Conservation (phyloP, 108 stramenopile species). For the Aurantiochytrium sp. region DNA sequence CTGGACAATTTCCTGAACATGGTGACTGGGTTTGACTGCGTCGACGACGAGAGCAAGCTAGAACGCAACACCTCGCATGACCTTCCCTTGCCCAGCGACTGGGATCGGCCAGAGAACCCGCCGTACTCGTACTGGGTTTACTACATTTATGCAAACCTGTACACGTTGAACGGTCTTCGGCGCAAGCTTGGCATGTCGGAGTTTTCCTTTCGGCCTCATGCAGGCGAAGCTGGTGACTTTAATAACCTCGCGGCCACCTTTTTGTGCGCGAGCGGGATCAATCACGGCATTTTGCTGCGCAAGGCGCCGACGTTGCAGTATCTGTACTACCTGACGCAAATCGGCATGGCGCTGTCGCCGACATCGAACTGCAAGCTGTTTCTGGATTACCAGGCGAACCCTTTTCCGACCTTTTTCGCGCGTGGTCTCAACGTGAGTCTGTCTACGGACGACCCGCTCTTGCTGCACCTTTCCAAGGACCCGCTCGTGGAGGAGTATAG, state of each 20-base stretch:
- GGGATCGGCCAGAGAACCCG: conserved; percentile 73
- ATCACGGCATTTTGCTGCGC: conserved; percentile 93
- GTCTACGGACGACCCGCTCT: conserved; percentile 93
- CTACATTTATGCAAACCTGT: conserved; percentile 82
- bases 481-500: conserved; percentile 92
- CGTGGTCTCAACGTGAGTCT: conserved; percentile 86
- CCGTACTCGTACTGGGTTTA: conserved; percentile 80
- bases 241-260: conserved; percentile 94
- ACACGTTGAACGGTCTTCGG: conserved; percentile 78
- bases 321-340: conserved; percentile 89
- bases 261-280: conserved; percentile 83
- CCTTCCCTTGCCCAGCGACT: conserved; percentile 66
- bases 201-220: conserved; percentile 84
- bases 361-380: conserved; percentile 98
- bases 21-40: conserved; percentile 94
- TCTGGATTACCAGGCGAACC: conserved; percentile 79
- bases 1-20: conserved; percentile 82
- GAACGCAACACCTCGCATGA: conserved; percentile 33
- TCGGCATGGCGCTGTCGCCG: conserved; percentile 81
- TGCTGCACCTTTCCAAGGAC: conserved; percentile 97
- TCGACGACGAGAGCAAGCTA: conserved; percentile 90
- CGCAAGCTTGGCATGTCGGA: conserved; percentile 64
- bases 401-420: conserved; percentile 79
- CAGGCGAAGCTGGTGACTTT: conserved; percentile 91
- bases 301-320: conserved; percentile 88